These are phyloP conservation scores for Polyplosphaeria fusca DNA, from an alignment of 495 filamentous ascomycete genomes.

Conservation along the genomic window DNA sequence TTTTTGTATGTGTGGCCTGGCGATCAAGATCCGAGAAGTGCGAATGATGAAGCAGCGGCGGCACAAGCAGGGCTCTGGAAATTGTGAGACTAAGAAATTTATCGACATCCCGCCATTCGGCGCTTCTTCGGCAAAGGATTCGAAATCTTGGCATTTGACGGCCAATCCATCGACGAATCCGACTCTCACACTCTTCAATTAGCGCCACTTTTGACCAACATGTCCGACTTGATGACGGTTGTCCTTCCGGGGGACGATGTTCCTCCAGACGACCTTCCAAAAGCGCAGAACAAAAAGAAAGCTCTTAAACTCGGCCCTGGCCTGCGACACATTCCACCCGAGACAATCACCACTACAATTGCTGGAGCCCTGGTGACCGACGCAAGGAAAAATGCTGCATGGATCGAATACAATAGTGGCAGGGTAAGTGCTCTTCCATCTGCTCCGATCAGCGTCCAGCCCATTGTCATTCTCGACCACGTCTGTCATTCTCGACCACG, in stretches of 20 bases:
- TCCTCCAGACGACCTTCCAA: slow-evolving; percentile 54
- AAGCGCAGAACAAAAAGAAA: slow-evolving; percentile 59
- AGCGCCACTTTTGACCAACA: too few species aligned
- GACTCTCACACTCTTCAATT: too few species aligned
- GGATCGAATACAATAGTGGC: slow-evolving; percentile 67
- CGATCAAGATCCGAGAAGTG: too few species aligned
- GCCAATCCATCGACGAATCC: too few species aligned
- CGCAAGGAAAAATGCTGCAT: slow-evolving; percentile 71
- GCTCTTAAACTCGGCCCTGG: slow-evolving; percentile 84
- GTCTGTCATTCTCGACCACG: background rate
- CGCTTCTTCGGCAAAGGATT: too few species aligned
- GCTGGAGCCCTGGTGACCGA: slow-evolving; percentile 78
- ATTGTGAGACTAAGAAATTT: too few species aligned
- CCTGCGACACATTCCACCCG: slow-evolving; percentile 68
- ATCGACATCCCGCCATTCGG: too few species aligned
- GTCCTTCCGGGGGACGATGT: slow-evolving; percentile 80
- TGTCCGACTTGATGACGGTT: slow-evolving; percentile 47
- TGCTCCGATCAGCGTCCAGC: too few species aligned
- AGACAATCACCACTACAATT: slow-evolving; percentile 67
- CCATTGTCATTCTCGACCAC: background rate
- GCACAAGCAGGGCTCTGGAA: too few species aligned
- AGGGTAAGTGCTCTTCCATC: slow-evolving; percentile 52
- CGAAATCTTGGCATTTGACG: too few species aligned
- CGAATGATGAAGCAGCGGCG: too few species aligned
- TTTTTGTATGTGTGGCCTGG: too few species aligned